phyloP scores from a whole-genome alignment of 169 alveolate species.

The Plasmodium malariae region DNA sequence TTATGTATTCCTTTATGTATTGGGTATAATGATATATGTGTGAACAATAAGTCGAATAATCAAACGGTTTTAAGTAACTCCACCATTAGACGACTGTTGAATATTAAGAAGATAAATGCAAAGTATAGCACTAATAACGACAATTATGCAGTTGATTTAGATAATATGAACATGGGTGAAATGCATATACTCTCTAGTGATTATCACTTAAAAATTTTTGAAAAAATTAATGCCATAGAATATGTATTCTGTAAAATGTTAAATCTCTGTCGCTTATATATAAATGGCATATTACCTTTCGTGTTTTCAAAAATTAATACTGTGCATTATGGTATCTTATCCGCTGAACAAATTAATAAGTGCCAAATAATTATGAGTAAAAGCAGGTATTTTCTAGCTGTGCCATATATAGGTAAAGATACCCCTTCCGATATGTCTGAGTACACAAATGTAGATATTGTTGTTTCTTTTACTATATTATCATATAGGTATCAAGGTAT shows the following conservation, averaged over 20 bases:
- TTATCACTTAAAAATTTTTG: conserved; percentile 70
- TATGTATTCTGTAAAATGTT: conserved; percentile 83
- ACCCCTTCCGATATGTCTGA: conserved; percentile 93
- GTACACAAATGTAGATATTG: conserved; percentile 94
- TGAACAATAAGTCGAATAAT: conserved; percentile 1
- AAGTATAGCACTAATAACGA: too few relatives aligned
- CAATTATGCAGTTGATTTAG: conserved; percentile 18
- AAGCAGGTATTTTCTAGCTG: conserved; percentile 91
- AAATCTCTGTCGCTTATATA: conserved; percentile 90
- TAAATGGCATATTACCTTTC: conserved; percentile 91
- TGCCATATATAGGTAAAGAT: conserved; percentile 95
- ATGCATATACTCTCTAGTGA: conserved; percentile 50
- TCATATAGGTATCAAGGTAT: conserved; percentile 92
- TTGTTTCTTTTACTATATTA: conserved; percentile 91
- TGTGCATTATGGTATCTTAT: conserved; percentile 87
- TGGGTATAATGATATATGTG: conserved; percentile 47
- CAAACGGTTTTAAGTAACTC: conserved; percentile 48
- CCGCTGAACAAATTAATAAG: conserved; percentile 75
- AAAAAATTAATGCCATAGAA: conserved; percentile 74
- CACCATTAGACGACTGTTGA: conserved; percentile 66
- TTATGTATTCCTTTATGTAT: conserved; percentile 68
- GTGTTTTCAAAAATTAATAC: conserved; percentile 87
- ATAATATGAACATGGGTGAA: conserved; percentile 16
- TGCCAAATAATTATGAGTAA: conserved; percentile 76
- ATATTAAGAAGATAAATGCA: conserved; percentile 50